Conservation (phyloP, 2,329 filamentous ascomycete species). For the Coniochaeta ligniaria region DNA sequence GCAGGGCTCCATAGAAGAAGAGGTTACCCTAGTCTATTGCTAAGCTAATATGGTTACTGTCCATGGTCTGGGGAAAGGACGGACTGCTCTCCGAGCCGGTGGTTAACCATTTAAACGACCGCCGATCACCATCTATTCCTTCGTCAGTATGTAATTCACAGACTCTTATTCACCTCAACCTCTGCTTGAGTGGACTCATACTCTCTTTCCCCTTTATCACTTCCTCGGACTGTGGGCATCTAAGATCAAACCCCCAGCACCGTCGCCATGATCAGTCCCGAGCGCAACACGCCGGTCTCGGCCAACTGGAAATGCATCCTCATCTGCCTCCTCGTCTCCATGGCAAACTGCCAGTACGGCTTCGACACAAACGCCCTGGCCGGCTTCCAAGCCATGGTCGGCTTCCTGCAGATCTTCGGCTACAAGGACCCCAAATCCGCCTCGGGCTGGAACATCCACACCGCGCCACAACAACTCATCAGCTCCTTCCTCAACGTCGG, state of each 20-base stretch:
- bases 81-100: neutral
- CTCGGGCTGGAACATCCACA: conserved; percentile 36
- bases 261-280: neutral
- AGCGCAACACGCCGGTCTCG: conserved; percentile 13
- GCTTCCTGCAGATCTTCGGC: neutral
- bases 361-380: neutral
- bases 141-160: neutral
- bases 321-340: conserved; percentile 2
- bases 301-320: conserved; percentile 16
- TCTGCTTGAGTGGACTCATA: neutral
- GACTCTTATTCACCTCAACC: neutral
- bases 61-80: no score
- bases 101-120: neutral
- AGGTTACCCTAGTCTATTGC: no score
- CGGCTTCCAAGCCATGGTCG: neutral
- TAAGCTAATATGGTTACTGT: no score
- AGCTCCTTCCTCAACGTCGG: conserved; percentile 40
- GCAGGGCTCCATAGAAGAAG: no score
- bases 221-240: neutral
- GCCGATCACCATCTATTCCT: neutral
- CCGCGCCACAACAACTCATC: conserved; percentile 37
- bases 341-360: neutral
- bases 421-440: conserved; percentile 16
- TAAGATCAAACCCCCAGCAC: neutral
- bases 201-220: neutral